Evolutionary conservation across 352 stramenopile species (phyloP).

Genomic region (Elongisporangium prolatum): DNA sequence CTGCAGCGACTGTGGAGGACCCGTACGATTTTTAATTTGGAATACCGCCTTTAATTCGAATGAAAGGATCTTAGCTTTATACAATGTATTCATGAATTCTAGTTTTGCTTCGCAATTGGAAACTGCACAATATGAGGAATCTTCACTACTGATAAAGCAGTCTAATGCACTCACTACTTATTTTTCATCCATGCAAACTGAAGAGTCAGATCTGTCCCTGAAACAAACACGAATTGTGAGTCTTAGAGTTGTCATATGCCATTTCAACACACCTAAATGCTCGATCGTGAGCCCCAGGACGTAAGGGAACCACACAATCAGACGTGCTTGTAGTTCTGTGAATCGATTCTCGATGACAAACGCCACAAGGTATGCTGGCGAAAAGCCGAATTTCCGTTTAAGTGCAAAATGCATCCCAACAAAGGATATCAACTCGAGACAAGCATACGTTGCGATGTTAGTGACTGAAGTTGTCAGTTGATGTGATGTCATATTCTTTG

Average conservation of each 20-base stretch:
- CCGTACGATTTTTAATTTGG: background rate
- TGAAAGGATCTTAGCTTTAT: background rate
- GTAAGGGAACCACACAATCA: background rate
- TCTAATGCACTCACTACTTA: background rate
- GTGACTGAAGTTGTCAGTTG: background rate
- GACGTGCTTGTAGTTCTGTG: background rate
- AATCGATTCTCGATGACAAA: background rate
- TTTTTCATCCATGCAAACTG: background rate
- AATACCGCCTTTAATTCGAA: background rate
- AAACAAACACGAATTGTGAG: background rate
- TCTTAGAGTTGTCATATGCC: background rate
- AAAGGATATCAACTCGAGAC: slow-evolving; percentile 10
- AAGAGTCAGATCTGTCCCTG: background rate
- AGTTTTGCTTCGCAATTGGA: too few species aligned
- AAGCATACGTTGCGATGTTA: slow-evolving; percentile 10
- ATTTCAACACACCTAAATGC: background rate
- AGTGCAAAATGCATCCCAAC: slow-evolving; percentile 13
- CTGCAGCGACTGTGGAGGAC: background rate
- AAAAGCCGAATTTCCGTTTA: slow-evolving; percentile 14
- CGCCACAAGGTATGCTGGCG: slow-evolving; percentile 1
- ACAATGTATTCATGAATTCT: too few species aligned
- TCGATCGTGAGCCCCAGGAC: slow-evolving; percentile 1
- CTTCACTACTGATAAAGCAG: too few species aligned
- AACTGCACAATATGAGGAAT: too few species aligned
- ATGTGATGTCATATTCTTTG: slow-evolving; percentile 3